Evolutionary conservation across 768 basidiomycete genomes (phyloP).

Genomic region (Rhodotorula kratochvilovae): DNA sequence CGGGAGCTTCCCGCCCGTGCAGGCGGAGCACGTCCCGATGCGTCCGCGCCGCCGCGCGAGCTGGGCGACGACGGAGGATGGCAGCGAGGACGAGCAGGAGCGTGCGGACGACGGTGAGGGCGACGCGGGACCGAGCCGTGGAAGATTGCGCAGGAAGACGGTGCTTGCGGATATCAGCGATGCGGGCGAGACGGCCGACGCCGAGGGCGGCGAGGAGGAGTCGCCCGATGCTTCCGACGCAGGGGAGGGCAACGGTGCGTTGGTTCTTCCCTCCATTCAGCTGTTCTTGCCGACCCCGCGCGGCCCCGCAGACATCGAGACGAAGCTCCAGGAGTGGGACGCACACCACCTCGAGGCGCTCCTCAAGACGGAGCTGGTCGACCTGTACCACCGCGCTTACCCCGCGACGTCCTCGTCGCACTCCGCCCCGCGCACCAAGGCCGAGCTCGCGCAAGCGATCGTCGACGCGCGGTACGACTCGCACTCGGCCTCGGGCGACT

Average conservation of each 20-base stretch:
- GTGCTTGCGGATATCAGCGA: neutral
- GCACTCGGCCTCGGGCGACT: neutral
- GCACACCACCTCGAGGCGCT: slow-evolving; percentile 12
- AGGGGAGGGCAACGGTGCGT: neutral
- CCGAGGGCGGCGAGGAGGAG: neutral
- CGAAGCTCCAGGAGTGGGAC: neutral
- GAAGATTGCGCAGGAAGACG: neutral
- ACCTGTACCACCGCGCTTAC: slow-evolving; percentile 5
- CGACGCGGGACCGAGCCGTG: neutral
- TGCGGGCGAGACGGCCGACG: neutral
- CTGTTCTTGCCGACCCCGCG: too few species aligned
- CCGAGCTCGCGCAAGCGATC: slow-evolving; percentile 17
- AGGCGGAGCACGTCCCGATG: neutral
- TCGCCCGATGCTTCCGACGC: neutral
- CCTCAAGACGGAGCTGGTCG: slow-evolving; percentile 17
- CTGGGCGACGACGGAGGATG: neutral
- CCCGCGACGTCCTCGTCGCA: neutral
- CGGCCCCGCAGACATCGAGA: neutral
- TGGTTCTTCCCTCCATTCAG: too few species aligned
- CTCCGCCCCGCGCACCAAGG: slow-evolving; percentile 6
- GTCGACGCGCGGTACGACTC: slow-evolving; percentile 5
- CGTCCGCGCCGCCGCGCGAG: neutral
- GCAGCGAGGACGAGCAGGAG: slow-evolving; percentile 6
- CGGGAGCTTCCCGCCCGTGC: neutral
- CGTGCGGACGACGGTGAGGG: neutral